Evolutionary conservation across 768 basidiomycete genomes (phyloP), one percentile per base, ranked within the genome.

Genomic region (Hortiboletus flavorubellus): DNA sequence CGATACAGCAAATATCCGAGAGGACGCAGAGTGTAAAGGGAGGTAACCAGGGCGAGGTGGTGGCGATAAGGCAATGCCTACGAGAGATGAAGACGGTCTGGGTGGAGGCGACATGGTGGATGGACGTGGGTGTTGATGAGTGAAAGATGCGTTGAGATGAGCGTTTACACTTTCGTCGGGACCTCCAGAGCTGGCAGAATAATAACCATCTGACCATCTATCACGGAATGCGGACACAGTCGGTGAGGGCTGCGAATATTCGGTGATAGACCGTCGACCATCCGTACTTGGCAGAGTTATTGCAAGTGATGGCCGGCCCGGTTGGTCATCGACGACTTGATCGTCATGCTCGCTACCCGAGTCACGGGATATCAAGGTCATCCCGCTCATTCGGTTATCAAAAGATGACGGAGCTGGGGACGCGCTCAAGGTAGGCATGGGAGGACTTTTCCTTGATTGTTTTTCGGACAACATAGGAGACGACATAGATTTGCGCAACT

Each of bases 201-300:
- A 71, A 52, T 72, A 71, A 37, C 69, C 64, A 8, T 71, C 66
- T 1, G 71, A 73, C 62, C 60, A 68, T 49, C 70, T 81, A 60
- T 89, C 87, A 29, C 82, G 81, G 72, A 91, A 91, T n/a, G 86
- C 87, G n/a, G 89, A 90, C 7, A 78, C 83, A 4, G 88, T 87
- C 2, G 89, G 89, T 10, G 89, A 91, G 5, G 80, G 77, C 59
- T 84, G 82, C 10, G 86, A 85, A 66, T 86, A 86, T 51, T 84
- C 81, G 12, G 87, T 88, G 30, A 84, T 59, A 18, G 87, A 87
- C 4, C 75, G 80, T 39, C 85, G 77, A 16, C 64, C 62, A 12
- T 68, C 66, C 16, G 61, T 58, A 69, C 77, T 59, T 66, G 68
- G 64, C 4, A 80, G 68, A 23, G 85, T 85, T 44, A 82, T 59